Percentiles rank a stretch among this genome's conserved stretches.
These are phyloP conservation scores for Trametes elegans DNA, from an alignment of 768 basidiomycete genomes.

Conservation along the genomic window DNA sequence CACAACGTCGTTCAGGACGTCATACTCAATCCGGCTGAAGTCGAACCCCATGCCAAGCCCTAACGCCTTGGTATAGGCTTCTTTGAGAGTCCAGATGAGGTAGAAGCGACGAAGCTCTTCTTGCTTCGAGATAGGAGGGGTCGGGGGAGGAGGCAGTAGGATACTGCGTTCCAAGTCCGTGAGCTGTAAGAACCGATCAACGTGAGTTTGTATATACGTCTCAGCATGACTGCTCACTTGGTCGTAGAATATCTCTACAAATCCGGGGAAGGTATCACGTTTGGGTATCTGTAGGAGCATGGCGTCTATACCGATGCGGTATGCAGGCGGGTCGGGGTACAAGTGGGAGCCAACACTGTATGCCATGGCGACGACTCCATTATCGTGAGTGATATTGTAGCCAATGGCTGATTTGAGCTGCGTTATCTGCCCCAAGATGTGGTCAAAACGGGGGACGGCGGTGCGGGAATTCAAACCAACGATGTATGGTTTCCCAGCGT, in stretches of 20 bases:
- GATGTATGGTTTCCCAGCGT: slow-evolving; percentile 74
- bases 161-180: slow-evolving; percentile 36
- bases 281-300: slow-evolving; percentile 73
- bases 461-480: slow-evolving; percentile 44
- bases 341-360: slow-evolving; percentile 36
- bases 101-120: slow-evolving; percentile 66
- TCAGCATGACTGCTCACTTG: slow-evolving; percentile 45
- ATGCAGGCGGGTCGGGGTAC: slow-evolving; percentile 53
- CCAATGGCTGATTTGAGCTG: slow-evolving; percentile 42
- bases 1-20: slow-evolving; percentile 49
- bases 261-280: slow-evolving; percentile 53
- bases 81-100: slow-evolving; percentile 88
- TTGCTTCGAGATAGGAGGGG: slow-evolving; percentile 39
- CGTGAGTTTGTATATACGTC: too few species aligned
- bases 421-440: slow-evolving; percentile 12
- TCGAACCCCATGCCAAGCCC: slow-evolving; percentile 84
- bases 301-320: slow-evolving; percentile 69
- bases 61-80: slow-evolving; percentile 88
- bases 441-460: neutral
- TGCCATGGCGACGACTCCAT: slow-evolving; percentile 67
- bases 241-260: slow-evolving; percentile 62
- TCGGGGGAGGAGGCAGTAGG: slow-evolving; percentile 30
- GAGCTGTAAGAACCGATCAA: too few species aligned
- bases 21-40: slow-evolving; percentile 72
- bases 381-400: slow-evolving; percentile 84